Conservation (phyloP, 176 grass and related monocot genomes). For the Urochloa ruziziensis region DNA sequence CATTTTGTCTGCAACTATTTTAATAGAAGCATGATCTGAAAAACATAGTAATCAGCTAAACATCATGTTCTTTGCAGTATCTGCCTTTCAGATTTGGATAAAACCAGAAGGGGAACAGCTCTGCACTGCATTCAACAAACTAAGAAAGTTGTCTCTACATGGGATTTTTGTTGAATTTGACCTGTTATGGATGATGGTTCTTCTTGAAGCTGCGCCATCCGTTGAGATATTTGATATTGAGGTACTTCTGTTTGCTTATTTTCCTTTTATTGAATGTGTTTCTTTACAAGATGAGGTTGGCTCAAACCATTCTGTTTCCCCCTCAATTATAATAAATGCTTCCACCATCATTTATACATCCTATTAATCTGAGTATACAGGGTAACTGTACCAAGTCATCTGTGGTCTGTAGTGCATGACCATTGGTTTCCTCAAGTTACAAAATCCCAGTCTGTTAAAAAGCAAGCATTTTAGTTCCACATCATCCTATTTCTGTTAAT, state of each 20-base stretch:
- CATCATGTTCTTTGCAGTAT: neutral
- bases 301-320: neutral
- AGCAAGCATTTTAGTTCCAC: too few relatives aligned
- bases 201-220: neutral
- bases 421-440: too few relatives aligned
- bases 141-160: neutral
- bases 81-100: neutral
- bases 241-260: neutral
- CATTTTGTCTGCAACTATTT: neutral
- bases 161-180: neutral
- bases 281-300: neutral
- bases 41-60: neutral
- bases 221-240: conserved; percentile 4
- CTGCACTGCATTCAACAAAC: neutral
- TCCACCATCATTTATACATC: neutral
- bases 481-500: too few relatives aligned
- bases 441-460: too few relatives aligned
- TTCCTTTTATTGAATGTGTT: neutral
- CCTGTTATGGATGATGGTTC: neutral
- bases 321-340: neutral
- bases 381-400: too few relatives aligned
- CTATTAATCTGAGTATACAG: too few relatives aligned
- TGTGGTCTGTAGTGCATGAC: too few relatives aligned
- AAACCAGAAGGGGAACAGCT: neutral
- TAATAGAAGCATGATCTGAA: neutral